Base-by-base conservation (phyloP, 805 yeast genomes). In the Candida schatavii region DNA sequence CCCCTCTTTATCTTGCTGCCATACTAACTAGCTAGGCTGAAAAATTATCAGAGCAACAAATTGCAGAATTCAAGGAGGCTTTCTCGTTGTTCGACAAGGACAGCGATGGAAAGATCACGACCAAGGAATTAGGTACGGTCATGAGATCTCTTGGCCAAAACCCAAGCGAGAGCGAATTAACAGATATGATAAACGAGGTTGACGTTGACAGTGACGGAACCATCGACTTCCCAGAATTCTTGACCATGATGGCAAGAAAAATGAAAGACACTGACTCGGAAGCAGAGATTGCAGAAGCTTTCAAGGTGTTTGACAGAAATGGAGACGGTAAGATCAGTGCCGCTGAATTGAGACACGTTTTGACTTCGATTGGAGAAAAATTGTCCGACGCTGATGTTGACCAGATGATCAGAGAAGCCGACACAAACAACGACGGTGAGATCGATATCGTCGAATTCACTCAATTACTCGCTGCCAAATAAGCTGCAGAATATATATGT, bases 111-210 rank as follows among this genome's bases (percentile, higher is more conserved):
- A 88, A 88, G 61, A 93, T 93, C 72, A 88, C 97, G 45, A 87
- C 97, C 54, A 80, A 87, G 59, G 99, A 93, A 70, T 77, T 93
- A 53, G 97, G 98, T 50, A 89, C 97, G 3, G 99, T 93, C 40
- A 93, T 93, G 99, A 85, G 99, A 71, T 88, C 97, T n/a, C 75
- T 93, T 59, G 99, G 99, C 40, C 93, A 89, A 67, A 91, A 91
- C 58, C 99, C 99, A 28, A 83, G 95, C 39, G 98, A 93, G 66
- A 82, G 89, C 51, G 99, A 93, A 67, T 84, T 93, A 56, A 86
- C 93, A 43, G 99, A 93, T 63, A 82, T 93, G 85, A 88, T 93
- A 75, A 91, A 91, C 64, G 99, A 93, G 69, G 95, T 93, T 41
- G 99, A 93, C 65, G 84, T 85, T 47, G 93, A 93, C 70, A 91